Evolutionary conservation across 805 yeast genomes (phyloP).

Genomic region (Suhomyces kilbournensis): DNA sequence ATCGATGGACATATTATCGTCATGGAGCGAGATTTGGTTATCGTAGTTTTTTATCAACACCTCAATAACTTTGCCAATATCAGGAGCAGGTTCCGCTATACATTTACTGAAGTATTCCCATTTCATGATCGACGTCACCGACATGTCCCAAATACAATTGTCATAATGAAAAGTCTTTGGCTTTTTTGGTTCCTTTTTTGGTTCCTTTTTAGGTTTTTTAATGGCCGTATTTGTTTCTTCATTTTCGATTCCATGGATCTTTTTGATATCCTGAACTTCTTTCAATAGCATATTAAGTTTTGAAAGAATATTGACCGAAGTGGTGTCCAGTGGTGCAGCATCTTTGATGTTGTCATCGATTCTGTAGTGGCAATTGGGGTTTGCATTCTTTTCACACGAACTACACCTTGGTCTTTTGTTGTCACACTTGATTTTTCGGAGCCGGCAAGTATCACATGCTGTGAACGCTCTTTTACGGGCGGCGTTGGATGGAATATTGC

Average conservation of each 20-base stretch:
- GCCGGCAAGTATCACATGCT: conserved; percentile 37
- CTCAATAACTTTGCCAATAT: conserved; percentile 8
- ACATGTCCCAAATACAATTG: conserved; percentile 32
- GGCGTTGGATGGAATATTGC: neutral
- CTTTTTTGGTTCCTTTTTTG: neutral
- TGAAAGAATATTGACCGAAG: conserved; percentile 22
- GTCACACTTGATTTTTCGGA: conserved; percentile 37
- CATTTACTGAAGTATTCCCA: conserved; percentile 25
- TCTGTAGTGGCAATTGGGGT: conserved; percentile 26
- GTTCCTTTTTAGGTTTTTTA: neutral
- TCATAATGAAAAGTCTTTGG: conserved; percentile 6
- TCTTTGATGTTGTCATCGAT: conserved; percentile 24
- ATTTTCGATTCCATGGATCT: conserved; percentile 1
- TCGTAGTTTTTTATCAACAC: conserved; percentile 15
- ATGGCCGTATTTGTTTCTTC: neutral
- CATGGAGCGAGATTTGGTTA: neutral
- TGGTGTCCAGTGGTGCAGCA: conserved; percentile 21
- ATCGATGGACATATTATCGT: conserved; percentile 7
- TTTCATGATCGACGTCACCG: conserved; percentile 25
- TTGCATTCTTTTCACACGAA: conserved; percentile 28
- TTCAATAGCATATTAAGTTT: conserved; percentile 30
- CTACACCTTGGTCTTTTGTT: conserved; percentile 35
- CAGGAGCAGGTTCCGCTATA: conserved; percentile 10
- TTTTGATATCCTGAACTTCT: conserved; percentile 20
- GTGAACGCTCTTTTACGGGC: conserved; percentile 32